A percentile compares a stretch with the other conserved stretches of the same genome.
These are phyloP conservation scores for Saccharomyces kudriavzevii DNA, from an alignment of 805 yeast genomes.

Conservation along the genomic window DNA sequence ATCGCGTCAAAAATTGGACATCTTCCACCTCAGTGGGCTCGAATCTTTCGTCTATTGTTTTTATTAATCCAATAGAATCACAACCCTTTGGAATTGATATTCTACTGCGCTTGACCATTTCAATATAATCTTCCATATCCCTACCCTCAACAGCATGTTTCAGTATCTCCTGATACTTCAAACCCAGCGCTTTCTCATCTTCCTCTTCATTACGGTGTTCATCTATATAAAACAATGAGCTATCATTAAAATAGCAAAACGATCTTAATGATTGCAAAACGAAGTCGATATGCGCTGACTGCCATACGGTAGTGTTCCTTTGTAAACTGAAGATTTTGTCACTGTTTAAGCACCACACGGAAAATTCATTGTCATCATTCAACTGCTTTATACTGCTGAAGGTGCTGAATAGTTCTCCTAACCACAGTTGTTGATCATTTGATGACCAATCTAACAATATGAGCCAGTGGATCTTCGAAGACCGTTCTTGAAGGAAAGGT, in stretches of 20 bases:
- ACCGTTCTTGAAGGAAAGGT: not conserved
- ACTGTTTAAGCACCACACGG: constrained; percentile 12
- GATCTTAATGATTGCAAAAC: constrained; percentile 21
- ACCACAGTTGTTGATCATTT: constrained; percentile 16
- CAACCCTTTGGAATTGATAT: constrained; percentile 39
- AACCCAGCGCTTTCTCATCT: not conserved
- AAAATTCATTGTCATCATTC: not conserved
- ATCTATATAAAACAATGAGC: constrained; percentile 10
- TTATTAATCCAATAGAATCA: constrained; percentile 48
- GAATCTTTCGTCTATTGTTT: constrained; percentile 30
- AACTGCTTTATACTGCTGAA: not conserved
- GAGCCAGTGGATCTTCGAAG: constrained; percentile 3
- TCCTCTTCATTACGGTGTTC: not conserved
- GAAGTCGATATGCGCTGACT: constrained; percentile 17
- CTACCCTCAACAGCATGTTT: not conserved
- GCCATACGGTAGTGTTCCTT: constrained; percentile 16
- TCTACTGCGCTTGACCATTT: constrained; percentile 15
- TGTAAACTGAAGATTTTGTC: constrained; percentile 13
- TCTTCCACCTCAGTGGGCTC: constrained; percentile 19
- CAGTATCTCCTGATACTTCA: not conserved
- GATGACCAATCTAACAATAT: constrained; percentile 21
- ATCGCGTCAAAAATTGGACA: not conserved
- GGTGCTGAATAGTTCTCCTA: constrained; percentile 6
- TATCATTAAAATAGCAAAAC: constrained; percentile 10
- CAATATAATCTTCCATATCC: constrained; percentile 4